Percentiles rank a stretch among this genome's conserved stretches.
Evolutionary conservation across 306 rosid species (phyloP).

Genomic region (Arachis stenosperma): DNA sequence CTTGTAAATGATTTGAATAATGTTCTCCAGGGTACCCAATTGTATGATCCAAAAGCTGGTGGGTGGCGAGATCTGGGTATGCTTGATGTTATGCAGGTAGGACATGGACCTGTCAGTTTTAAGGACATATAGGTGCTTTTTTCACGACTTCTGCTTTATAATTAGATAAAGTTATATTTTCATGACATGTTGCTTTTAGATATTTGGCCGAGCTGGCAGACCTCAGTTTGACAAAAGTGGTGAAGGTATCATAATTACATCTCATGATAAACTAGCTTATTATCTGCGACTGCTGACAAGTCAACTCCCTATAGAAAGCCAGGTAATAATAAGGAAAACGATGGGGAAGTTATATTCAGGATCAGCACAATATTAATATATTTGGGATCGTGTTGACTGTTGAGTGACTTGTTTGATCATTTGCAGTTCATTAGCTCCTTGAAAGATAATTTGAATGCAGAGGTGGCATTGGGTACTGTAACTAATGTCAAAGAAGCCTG

Average conservation of each 20-base stretch:
- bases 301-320: conserved; percentile 98
- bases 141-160: conserved; percentile 18
- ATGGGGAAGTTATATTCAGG: conserved; percentile 15
- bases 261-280: conserved; percentile 89
- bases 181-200: conserved; percentile 50
- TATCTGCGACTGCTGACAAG: conserved; percentile 88
- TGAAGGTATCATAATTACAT: conserved; percentile 95
- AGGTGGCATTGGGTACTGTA: conserved; percentile 97
- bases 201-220: conserved; percentile 98
- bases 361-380: conserved; percentile 11
- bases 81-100: conserved; percentile 99
- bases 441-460: conserved; percentile 97
- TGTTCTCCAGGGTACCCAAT: conserved; percentile 82
- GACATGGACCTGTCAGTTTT: conserved; percentile 31
- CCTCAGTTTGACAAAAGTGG: conserved; percentile 99
- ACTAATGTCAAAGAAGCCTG: conserved; percentile 98
- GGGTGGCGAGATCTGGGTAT: conserved; percentile 97
- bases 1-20: conserved; percentile 20
- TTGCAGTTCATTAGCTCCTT: conserved; percentile 91
- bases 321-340: conserved; percentile 57
- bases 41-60: conserved; percentile 98
- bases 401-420: conserved; percentile 33
- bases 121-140: conserved; percentile 17
- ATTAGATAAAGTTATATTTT: conserved; percentile 31
- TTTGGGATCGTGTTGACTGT: conserved; percentile 27